Base-by-base conservation (phyloP, 108 stramenopile species). In the Cylindrotheca fusiformis region DNA sequence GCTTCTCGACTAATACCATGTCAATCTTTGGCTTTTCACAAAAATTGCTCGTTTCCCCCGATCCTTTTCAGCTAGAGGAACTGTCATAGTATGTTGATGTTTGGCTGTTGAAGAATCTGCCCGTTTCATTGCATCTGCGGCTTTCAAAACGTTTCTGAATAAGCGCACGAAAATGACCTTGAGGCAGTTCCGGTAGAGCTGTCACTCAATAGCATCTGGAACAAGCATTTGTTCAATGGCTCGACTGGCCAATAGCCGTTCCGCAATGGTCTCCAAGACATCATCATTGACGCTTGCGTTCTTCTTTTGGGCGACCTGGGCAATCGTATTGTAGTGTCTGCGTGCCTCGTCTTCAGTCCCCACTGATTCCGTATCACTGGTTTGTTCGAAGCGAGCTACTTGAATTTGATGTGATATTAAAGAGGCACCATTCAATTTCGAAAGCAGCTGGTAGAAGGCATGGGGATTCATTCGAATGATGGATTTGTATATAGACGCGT, bases 161-260 rank as follows among this genome's bases (percentile, higher is more conserved):
- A 4, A 52, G 26, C 19, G 74, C 17, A 21, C 65, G 73, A 71
- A 79, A 79, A 79, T 48, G 5, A 79, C 30, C 31, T 63, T 52
- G 3, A 79, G 56, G 32, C 67, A 72, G 29, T 58, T 66, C 45
- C 48, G 22, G 36, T 78, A 78, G 6, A 78, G 18, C 47, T 72
- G 71, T 23, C 32, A 28, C 41, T 78, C 78, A 47, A 79, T 10
- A 4, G 21, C 57, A 47, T 79, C 78, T 5, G 78, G 78, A 2
- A 79, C 44, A 48, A 55, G 58, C 6, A 52, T 17, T 2, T 36
- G 47, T 58, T 79, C 75, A 48, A 79, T 60, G 0, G 67, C 52
- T 0, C 28, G 65, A 55, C 66, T 72, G 0, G 32, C 50, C 30
- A 79, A 50, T 18, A 79, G 32, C 1, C 59, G 51, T 12, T 68